Conservation (phyloP, 1,284 basidiomycete species). For the Hymenochaete sp. region DNA sequence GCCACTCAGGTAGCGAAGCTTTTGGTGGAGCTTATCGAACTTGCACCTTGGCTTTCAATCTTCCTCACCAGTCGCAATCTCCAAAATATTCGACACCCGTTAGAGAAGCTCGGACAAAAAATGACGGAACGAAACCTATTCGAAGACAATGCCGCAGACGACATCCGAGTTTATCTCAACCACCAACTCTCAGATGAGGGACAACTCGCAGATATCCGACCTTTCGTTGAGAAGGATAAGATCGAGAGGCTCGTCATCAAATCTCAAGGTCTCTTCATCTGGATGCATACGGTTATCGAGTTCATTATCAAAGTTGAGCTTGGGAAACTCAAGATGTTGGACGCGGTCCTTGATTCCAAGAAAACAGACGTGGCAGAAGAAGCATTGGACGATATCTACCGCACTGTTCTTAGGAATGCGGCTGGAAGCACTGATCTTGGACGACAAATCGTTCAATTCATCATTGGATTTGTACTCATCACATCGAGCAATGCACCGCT, state of each 20-base stretch:
- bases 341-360: no score
- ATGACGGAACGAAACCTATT: background rate
- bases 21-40: background rate
- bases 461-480: background rate
- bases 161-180: no score
- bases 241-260: slow-evolving; percentile 20
- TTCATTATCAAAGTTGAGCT: background rate
- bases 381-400: no score
- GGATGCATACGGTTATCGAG: slow-evolving; percentile 5
- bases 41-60: background rate
- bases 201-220: background rate
- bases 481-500: slow-evolving; percentile 1
- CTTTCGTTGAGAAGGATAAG: slow-evolving; percentile 6
- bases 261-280: slow-evolving; percentile 19
- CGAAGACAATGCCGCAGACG: no score
- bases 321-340: background rate
- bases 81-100: slow-evolving; percentile 5
- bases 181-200: no score
- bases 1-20: no score
- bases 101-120: no score
- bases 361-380: no score
- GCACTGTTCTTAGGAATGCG: no score
- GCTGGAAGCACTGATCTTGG: background rate
- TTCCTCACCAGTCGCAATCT: slow-evolving; percentile 8
- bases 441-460: no score